Percentiles rank a stretch among this genome's conserved stretches.
Conservation (phyloP, 768 basidiomycete genomes). For the Trametes elegans region DNA sequence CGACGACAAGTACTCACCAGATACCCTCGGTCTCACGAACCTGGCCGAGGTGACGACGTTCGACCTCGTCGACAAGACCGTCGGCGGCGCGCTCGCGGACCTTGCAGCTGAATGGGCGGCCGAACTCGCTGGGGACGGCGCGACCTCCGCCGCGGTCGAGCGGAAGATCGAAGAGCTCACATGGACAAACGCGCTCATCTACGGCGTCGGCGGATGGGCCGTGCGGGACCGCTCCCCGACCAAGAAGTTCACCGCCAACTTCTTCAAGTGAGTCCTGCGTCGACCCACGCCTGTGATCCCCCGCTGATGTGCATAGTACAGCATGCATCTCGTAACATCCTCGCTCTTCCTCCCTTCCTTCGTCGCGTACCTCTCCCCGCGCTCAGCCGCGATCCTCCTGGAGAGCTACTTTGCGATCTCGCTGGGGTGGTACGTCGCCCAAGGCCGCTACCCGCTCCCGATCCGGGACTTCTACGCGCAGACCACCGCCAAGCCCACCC, state of each 20-base stretch:
- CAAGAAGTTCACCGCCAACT: slow-evolving; percentile 50
- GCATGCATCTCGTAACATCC: slow-evolving; percentile 68
- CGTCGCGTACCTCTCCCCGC: slow-evolving; percentile 32
- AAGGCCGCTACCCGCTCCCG: slow-evolving; percentile 51
- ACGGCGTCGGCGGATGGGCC: slow-evolving; percentile 56
- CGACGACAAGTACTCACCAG: slow-evolving; percentile 36
- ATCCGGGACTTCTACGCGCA: slow-evolving; percentile 47
- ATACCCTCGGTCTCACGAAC: slow-evolving; percentile 6
- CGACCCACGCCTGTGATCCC: too few relatives aligned
- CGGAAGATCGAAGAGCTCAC: slow-evolving; percentile 61
- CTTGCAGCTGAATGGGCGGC: slow-evolving; percentile 25
- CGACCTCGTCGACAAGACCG: slow-evolving; percentile 6
- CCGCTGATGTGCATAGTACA: too few relatives aligned
- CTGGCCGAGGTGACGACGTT: slow-evolving; percentile 3
- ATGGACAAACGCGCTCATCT: slow-evolving; percentile 56
- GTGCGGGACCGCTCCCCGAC: slow-evolving; percentile 29
- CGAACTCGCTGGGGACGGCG: slow-evolving; percentile 11
- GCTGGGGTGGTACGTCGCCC: slow-evolving; percentile 55
- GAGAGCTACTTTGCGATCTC: slow-evolving; percentile 52
- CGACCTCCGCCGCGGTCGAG: slow-evolving; percentile 34
- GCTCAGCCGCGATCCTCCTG: slow-evolving; percentile 51
- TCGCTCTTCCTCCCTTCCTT: slow-evolving; percentile 58
- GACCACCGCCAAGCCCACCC: slow-evolving; percentile 16
- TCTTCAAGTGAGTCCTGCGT: slow-evolving; percentile 60
- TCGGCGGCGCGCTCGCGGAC: slow-evolving; percentile 17